Base-by-base conservation (phyloP, 164 flowering plant genomes). In the Dillenia suffruticosa region DNA sequence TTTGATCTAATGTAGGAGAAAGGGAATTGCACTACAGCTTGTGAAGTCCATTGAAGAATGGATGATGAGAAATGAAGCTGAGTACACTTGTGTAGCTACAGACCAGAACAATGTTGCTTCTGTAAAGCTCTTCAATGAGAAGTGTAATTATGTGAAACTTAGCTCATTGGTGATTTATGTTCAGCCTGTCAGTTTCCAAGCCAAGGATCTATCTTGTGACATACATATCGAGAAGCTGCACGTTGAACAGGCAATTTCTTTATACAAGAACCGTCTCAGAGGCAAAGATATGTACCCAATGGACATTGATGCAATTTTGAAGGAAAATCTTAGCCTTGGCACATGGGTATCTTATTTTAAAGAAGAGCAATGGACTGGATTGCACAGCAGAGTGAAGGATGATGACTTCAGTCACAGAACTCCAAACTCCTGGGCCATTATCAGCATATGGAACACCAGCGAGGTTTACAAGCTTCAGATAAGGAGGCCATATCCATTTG, bases 371-470 rank as follows among this genome's bases (percentile, higher is more conserved):
- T 79, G 86, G 83, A 15, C 57, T 51, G 68, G 65, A 13, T 63
- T 74, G 55, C 47, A 66, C 40, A 54, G 45, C 54, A 71, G 74
- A 44, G 64, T 65, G 26, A 61, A 49, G 12, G 56, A 15, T 54
- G 69, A 63, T 14, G 72, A 69, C 10, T 64, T 73, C 57, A 54
- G 17, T 9, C 45, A 14, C 47, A 65, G 44, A 62, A 64, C 69
- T 53, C 79, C 77, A 51, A 80, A 76, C 60, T 76, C 86, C 44
- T 82, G 86, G 86, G 77, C 69, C 8, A 58, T 82, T 9, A 58
- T 79, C 7, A 82, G 86, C 67, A 54, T 79, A 51, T 82, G 86
- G 86, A 82, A 77, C 47, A 72, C 79, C 11, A 72, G 63, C 48
- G 76, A 74, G 44, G 70, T 75, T 48, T 75, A 73, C 51, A 76